Conservation (phyloP, 148 eudicot species). For the Rhododendron henanense region DNA sequence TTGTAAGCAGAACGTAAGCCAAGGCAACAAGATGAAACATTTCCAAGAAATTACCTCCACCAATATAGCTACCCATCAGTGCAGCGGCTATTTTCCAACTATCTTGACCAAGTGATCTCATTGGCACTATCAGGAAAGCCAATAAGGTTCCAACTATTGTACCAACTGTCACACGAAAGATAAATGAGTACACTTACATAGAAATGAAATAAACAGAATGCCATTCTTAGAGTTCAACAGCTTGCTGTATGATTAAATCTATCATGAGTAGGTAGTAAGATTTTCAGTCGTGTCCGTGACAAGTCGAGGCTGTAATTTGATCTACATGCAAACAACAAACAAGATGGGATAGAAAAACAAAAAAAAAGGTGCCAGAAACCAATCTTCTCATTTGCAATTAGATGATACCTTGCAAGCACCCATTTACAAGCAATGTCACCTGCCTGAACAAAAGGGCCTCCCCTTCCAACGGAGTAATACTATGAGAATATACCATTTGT, state of each 20-base stretch:
- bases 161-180: slow-evolving; percentile 43
- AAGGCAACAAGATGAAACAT: slow-evolving; percentile 4
- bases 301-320: neutral
- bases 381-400: neutral
- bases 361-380: neutral
- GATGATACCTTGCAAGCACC: neutral
- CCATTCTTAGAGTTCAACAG: neutral
- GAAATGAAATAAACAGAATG: neutral
- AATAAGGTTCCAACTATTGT: slow-evolving; percentile 69
- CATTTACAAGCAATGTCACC: neutral
- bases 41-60: slow-evolving; percentile 64
- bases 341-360: neutral
- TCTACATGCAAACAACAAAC: neutral
- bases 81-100: slow-evolving; percentile 92
- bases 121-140: slow-evolving; percentile 75
- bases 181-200: neutral
- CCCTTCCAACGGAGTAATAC: neutral
- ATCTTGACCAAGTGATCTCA: slow-evolving; percentile 85
- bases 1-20: neutral
- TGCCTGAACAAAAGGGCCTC: neutral
- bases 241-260: neutral
- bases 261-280: neutral
- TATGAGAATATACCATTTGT: neutral
- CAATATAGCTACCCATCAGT: slow-evolving; percentile 93
- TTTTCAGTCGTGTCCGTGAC: neutral